A percentile compares a stretch with the other conserved stretches of the same genome.
These are phyloP conservation scores for Sisymbrium altissimum DNA, from an alignment of 345 rosid species.

Conservation along the genomic window DNA sequence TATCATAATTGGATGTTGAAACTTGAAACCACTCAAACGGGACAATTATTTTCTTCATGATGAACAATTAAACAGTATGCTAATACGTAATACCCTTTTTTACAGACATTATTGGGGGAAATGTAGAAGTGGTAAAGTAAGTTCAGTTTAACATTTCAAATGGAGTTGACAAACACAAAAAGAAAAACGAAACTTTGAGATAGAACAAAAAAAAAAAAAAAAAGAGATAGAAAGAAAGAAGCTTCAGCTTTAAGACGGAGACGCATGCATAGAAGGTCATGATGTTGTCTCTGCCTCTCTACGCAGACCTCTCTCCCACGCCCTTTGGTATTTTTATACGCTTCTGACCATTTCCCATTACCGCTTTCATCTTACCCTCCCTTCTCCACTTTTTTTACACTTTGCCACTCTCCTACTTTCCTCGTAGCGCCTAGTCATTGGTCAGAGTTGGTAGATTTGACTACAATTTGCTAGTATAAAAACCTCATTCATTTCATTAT, in stretches of 20 bases:
- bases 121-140: neutral
- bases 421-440: neutral
- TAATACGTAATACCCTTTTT: neutral
- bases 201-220: no score
- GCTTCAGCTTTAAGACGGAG: constrained; percentile 58
- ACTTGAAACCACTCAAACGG: constrained; percentile 8
- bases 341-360: constrained; percentile 34
- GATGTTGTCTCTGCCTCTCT: constrained; percentile 68
- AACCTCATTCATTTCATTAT: neutral
- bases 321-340: constrained; percentile 45
- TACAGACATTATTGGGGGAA: neutral
- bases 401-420: constrained; percentile 25
- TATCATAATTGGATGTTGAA: neutral
- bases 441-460: neutral
- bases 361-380: constrained; percentile 4
- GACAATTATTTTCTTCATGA: constrained; percentile 22
- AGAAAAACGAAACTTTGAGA: no score
- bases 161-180: constrained; percentile 18
- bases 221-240: neutral
- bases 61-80: neutral
- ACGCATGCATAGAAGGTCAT: constrained; percentile 83
- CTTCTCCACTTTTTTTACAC: neutral
- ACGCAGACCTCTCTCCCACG: constrained; percentile 46
- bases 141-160: neutral
- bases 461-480: neutral